These are phyloP conservation scores for Xylaria multiplex DNA, from an alignment of 2,329 filamentous ascomycete genomes.

Conservation along the genomic window DNA sequence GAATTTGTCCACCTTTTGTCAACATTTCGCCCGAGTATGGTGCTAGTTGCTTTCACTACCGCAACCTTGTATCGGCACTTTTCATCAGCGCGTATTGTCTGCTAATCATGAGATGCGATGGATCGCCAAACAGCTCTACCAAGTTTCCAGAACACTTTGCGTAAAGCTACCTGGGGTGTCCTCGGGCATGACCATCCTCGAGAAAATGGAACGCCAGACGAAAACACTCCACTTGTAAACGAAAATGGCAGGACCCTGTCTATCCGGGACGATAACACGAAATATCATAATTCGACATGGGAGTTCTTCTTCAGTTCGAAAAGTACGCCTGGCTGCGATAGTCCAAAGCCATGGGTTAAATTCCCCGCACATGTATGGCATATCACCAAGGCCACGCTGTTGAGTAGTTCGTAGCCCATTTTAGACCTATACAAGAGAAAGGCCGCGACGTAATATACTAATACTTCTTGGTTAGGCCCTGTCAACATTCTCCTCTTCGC, in stretches of 20 bases:
- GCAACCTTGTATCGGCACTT: conserved; percentile 11
- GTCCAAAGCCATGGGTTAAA: conserved; percentile 57
- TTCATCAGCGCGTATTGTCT: conserved; percentile 25
- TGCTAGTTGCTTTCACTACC: conserved; percentile 6
- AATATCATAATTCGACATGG: conserved; percentile 45
- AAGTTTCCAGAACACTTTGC: conserved; percentile 43
- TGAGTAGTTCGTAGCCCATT: conserved; percentile 63
- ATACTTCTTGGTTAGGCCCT: conserved; percentile 55
- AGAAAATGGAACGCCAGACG: conserved; percentile 45
- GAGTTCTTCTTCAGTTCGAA: conserved; percentile 62
- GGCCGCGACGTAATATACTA: conserved; percentile 28
- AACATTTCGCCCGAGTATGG: conserved; percentile 20
- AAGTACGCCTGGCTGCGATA: conserved; percentile 63
- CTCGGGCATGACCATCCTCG: conserved; percentile 24
- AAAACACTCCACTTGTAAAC: conserved; percentile 45
- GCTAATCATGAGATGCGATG: conserved; percentile 48
- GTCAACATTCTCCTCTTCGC: conserved; percentile 78
- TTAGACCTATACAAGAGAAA: background rate
- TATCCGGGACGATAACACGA: conserved; percentile 38
- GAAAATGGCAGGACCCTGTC: conserved; percentile 23
- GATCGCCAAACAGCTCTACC: conserved; percentile 45
- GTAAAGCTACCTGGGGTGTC: conserved; percentile 39
- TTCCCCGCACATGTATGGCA: conserved; percentile 63
- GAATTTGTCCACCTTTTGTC: background rate
- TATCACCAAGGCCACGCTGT: conserved; percentile 65